Percentiles rank a stretch among this genome's conserved stretches.
Evolutionary conservation across 2,329 filamentous ascomycete species (phyloP).

Genomic region (Pseudogymnoascus sp.): DNA sequence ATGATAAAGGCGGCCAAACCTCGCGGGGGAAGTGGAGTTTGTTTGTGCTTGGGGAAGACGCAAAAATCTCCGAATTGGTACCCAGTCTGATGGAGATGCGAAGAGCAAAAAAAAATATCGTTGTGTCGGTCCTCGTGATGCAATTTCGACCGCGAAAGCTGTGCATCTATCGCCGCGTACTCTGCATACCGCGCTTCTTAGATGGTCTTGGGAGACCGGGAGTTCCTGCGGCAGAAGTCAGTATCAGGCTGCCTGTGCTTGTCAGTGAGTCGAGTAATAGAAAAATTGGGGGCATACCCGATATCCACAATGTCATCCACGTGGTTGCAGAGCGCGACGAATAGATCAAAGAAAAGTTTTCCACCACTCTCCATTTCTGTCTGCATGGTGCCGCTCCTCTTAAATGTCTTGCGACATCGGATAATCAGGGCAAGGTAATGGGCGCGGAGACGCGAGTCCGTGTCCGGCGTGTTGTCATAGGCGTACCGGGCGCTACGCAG

Average conservation of each 20-base stretch:
- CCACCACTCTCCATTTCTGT: conserved; percentile 93
- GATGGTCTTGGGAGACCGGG: conserved; percentile 45
- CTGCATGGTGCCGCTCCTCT: conserved; percentile 97
- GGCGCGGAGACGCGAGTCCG: conserved; percentile 84
- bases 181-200: conserved; percentile 30
- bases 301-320: conserved; percentile 91
- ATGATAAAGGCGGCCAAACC: conserved; percentile 40
- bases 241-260: conserved; percentile 12
- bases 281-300: conserved; percentile 34
- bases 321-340: conserved; percentile 97
- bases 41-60: conserved; percentile 24
- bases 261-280: conserved; percentile 19
- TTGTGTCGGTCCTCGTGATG: conserved; percentile 23
- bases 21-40: conserved; percentile 35
- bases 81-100: conserved; percentile 32
- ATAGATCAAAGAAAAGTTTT: conserved; percentile 96
- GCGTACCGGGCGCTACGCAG: conserved; percentile 89
- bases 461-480: conserved; percentile 90
- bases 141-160: conserved; percentile 25
- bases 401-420: conserved; percentile 93
- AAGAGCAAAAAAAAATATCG: not conserved
- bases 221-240: conserved; percentile 34
- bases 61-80: conserved; percentile 24
- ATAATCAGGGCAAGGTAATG: conserved; percentile 97
- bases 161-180: conserved; percentile 22